These are phyloP conservation scores for Aspergillus bridgeri DNA, from an alignment of 495 filamentous ascomycete genomes.

Conservation along the genomic window DNA sequence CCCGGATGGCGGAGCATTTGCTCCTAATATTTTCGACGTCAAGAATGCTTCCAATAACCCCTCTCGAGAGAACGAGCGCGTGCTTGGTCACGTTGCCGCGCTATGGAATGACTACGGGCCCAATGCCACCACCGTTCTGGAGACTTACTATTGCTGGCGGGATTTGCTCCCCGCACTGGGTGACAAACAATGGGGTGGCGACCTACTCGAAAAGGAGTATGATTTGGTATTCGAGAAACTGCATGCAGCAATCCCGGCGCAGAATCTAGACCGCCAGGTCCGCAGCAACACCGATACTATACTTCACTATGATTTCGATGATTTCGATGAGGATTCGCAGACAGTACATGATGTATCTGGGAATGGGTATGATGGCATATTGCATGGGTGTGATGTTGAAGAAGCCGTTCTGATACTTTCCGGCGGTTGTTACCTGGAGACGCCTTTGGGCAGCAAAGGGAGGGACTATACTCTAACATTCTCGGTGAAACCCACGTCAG, in stretches of 20 bases:
- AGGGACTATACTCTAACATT: constrained; percentile 48
- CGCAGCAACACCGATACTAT: constrained; percentile 36
- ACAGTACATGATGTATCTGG: constrained; percentile 36
- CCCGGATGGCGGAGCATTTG: constrained; percentile 36
- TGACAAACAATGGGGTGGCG: constrained; percentile 55
- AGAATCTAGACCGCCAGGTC: constrained; percentile 46
- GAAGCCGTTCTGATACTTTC: constrained; percentile 25
- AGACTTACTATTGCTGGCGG: constrained; percentile 49
- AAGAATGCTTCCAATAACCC: constrained; percentile 45
- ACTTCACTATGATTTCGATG: constrained; percentile 39
- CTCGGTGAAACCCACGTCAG: constrained; percentile 28
- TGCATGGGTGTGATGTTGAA: constrained; percentile 27
- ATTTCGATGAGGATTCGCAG: constrained; percentile 11
- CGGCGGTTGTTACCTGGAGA: constrained; percentile 32
- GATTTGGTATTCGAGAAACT: constrained; percentile 32
- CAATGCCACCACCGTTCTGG: constrained; percentile 42
- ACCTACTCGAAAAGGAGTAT: constrained; percentile 39
- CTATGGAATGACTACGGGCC: constrained; percentile 53
- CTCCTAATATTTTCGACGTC: constrained; percentile 46
- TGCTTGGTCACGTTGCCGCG: constrained; percentile 43
- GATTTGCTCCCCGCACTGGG: constrained; percentile 46
- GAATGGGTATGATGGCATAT: constrained; percentile 42
- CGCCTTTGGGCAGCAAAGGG: constrained; percentile 46
- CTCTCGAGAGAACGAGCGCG: constrained; percentile 28
- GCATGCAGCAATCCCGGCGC: constrained; percentile 36